Percentiles rank a stretch among this genome's conserved stretches.
phyloP scores from a whole-genome alignment of 73 alveolate species.

The Tetrahymena malaccensis region DNA sequence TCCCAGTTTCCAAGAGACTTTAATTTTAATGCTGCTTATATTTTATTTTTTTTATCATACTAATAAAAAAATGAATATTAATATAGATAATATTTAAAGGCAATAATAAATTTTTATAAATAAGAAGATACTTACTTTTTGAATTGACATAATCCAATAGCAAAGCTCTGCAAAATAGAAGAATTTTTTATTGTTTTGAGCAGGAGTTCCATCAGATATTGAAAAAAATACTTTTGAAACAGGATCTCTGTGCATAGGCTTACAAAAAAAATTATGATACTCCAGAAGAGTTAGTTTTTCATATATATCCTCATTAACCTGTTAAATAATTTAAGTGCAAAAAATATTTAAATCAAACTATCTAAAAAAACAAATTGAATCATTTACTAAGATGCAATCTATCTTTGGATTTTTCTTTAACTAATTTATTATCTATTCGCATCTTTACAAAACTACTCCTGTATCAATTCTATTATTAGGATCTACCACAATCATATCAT shows the following conservation, averaged over 20 bases:
- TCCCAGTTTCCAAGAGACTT: neutral
- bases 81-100: neutral
- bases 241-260: constrained; percentile 52
- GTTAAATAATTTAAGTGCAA: neutral
- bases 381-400: constrained; percentile 7
- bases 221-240: constrained; percentile 47
- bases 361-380: neutral
- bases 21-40: constrained; percentile 1
- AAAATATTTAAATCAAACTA: neutral
- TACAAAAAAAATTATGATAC: constrained; percentile 75
- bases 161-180: constrained; percentile 51
- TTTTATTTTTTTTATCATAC: neutral
- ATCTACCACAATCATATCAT: constrained; percentile 71
- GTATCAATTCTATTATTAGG: constrained; percentile 87
- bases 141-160: constrained; percentile 67
- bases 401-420: constrained; percentile 46
- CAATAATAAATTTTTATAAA: neutral
- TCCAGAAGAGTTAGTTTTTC: constrained; percentile 84
- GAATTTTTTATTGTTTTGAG: constrained; percentile 19
- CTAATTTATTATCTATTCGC: neutral
- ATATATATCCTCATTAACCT: constrained; percentile 88
- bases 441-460: constrained; percentile 8
- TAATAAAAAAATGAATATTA: neutral
- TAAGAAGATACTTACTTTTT: constrained; percentile 2
- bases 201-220: constrained; percentile 58